Percentiles rank a stretch among this genome's conserved stretches.
phyloP scores from a whole-genome alignment of 140 eudicot genomes.

The Cichorium intybus region DNA sequence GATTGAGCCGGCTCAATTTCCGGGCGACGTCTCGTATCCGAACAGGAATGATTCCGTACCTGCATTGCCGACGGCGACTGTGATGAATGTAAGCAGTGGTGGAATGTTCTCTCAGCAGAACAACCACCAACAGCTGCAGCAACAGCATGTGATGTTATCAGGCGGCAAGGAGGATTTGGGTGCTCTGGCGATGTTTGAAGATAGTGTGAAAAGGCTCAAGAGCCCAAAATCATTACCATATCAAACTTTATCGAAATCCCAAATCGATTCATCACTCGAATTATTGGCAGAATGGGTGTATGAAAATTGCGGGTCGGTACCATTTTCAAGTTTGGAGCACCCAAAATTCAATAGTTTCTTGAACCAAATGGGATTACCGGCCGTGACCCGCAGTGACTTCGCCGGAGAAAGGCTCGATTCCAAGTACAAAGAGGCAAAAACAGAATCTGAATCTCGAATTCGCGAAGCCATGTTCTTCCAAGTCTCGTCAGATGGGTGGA shows the following conservation, averaged over 20 bases:
- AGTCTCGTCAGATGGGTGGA: conserved; percentile 76
- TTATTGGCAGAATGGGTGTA: conserved; percentile 78
- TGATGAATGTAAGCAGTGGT: conserved; percentile 17
- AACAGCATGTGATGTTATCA: conserved; percentile 48
- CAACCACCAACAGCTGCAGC: not conserved
- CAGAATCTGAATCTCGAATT: conserved; percentile 64
- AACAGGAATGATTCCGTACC: conserved; percentile 15
- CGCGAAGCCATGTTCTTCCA: conserved; percentile 89
- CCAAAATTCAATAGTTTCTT: conserved; percentile 70
- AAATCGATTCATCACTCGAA: conserved; percentile 61
- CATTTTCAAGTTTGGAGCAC: conserved; percentile 71
- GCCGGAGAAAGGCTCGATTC: conserved; percentile 60
- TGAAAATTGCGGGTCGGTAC: conserved; percentile 72
- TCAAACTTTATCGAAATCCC: conserved; percentile 53
- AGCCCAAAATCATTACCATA: conserved; percentile 66
- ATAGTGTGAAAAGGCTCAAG: conserved; percentile 74
- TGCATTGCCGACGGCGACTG: conserved; percentile 25
- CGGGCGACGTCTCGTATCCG: conserved; percentile 38
- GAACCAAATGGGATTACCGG: conserved; percentile 62
- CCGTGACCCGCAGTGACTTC: conserved; percentile 44
- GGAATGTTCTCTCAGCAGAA: conserved; percentile 22
- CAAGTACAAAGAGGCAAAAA: conserved; percentile 52
- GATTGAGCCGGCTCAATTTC: conserved; percentile 43
- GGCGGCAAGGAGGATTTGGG: conserved; percentile 86
- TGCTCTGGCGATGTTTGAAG: conserved; percentile 77